Evolutionary conservation across 129 eudicot genomes (phyloP).

Genomic region (Mikania micrantha): DNA sequence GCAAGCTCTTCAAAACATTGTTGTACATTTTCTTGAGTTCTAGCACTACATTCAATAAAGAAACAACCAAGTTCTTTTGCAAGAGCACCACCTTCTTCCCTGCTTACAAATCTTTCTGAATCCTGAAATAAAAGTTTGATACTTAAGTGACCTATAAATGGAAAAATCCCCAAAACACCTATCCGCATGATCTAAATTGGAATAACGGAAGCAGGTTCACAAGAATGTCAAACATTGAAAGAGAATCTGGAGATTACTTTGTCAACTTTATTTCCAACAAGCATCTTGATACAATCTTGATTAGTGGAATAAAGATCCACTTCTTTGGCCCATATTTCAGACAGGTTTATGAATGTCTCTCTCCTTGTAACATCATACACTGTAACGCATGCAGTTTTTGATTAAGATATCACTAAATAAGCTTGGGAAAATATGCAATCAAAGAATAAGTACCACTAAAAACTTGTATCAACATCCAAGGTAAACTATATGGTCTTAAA

Average conservation of each 20-base stretch:
- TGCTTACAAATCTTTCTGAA: conserved; percentile 77
- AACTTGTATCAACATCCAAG: neutral
- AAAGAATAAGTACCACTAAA: neutral
- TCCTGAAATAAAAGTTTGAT: conserved; percentile 43
- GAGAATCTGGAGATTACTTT: conserved; percentile 37
- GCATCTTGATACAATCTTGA: conserved; percentile 92
- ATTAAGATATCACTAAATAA: neutral
- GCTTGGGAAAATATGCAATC: neutral
- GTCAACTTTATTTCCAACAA: conserved; percentile 94
- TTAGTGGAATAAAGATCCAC: conserved; percentile 73
- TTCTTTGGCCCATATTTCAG: conserved; percentile 91
- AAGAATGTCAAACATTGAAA: neutral
- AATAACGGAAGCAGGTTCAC: neutral
- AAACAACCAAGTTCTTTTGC: conserved; percentile 86
- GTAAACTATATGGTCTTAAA: neutral
- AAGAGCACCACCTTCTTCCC: conserved; percentile 83
- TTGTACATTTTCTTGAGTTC: conserved; percentile 75
- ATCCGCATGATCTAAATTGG: too few relatives aligned
- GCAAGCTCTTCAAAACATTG: conserved; percentile 86
- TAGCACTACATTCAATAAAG: conserved; percentile 87
- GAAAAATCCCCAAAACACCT: neutral
- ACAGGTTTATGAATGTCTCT: conserved; percentile 76
- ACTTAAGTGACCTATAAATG: neutral
- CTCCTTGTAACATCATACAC: conserved; percentile 92
- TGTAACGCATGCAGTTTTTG: conserved; percentile 14